Base-by-base conservation (phyloP, 2,329 filamentous ascomycete species). In the Ophiocordyceps camponoti-floridani region DNA sequence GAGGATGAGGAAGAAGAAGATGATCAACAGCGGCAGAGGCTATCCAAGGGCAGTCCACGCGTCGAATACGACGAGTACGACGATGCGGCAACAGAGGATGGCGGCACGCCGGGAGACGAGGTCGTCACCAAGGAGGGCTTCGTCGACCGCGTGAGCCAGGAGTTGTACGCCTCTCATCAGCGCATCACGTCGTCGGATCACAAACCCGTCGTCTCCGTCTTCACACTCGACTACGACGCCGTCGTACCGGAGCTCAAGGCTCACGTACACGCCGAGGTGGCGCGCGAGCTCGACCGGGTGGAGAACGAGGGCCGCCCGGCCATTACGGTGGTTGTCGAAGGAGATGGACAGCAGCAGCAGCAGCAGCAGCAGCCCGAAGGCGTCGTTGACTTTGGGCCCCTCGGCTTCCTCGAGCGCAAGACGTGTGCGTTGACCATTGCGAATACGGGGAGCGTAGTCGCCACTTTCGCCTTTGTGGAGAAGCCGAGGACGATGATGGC, bases 131-230 rank as follows among this genome's bases (percentile, higher is more conserved):
- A 74, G 48, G 75, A 78, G 23, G 75, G 73, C 0, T 30, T 30
- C 45, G 52, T 61, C 3, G 75, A 79, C 50, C 63, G 64, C 45
- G 70, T 81, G 49, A 60, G 60, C 26, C 62, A 77, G 31, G 73
- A 78, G 45, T 62, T 83, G 47, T 98, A 98, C 58, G 77, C 79
- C 0, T 89, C 88, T 0, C 85, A 96, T 55, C 91, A 96, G 59
- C 74, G 83, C 16, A 80, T 98, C 23, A 74, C 84, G 14, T 94
- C 89, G 1, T 96, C 89, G 0, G 91, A 98, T 54, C 91, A 98
- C 62, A 98, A 98, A 58, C 93, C 91, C 0, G 65, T 98, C 2
- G 76, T 80, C 47, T 85, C 87, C 1, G 67, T 88, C 1, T 96
- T 96, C 56, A 81, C 75, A 0, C 63, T 98, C 8, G 80, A 82